Evolutionary conservation across 1,139 yeast species (phyloP), one percentile per base, ranked within the genome.

Genomic region (Magnusiomyces magnusii): DNA sequence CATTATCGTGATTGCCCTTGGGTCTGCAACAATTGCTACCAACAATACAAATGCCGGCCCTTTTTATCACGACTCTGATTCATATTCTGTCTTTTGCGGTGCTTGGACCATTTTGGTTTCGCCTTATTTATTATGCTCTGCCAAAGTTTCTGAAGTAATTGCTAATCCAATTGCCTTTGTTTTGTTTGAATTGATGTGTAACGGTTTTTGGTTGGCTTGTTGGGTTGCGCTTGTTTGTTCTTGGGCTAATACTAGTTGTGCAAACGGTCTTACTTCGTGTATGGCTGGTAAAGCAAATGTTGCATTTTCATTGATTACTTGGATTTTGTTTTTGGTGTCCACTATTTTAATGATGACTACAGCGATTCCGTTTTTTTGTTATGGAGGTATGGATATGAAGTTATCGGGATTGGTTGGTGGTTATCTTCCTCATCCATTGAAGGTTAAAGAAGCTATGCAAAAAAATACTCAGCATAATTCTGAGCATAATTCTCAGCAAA

Each of bases 211-310:
- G 65, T 63, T 63, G 25, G 39, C 62, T 5, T 60, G 58, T 17
- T 63, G 61, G 58, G 59, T 63, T 49, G 62, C 65, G 19, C 55
- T 58, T 34, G 61, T 62, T 3, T 52, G 58, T 15, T 47, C 42
- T 42, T 60, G 60, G 54, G 61, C 53, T 19, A 50, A 49, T 21
- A 24, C 10, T 15, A n/a, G 27, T 41, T 61, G 60, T 51, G 51
- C 50, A 24, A 31, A 13, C 36, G 28, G 50, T 2, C 13, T n/a
- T 24, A 53, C 54, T 55, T 51, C 57, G 36, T 65, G 67, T 59
- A 34, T 49, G 21, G 55, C 60, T 23, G 64, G 61, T 28, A 64
- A 64, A 61, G 67, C 66, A n/a, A 51, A 57, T 19, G 57, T 58
- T 34, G 66, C 64, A 21, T 57, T 64, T 55, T 59, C 65, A 10